Evolutionary conservation across 73 alveolate genomes (phyloP).

Genomic region (Stentor roeselii): DNA sequence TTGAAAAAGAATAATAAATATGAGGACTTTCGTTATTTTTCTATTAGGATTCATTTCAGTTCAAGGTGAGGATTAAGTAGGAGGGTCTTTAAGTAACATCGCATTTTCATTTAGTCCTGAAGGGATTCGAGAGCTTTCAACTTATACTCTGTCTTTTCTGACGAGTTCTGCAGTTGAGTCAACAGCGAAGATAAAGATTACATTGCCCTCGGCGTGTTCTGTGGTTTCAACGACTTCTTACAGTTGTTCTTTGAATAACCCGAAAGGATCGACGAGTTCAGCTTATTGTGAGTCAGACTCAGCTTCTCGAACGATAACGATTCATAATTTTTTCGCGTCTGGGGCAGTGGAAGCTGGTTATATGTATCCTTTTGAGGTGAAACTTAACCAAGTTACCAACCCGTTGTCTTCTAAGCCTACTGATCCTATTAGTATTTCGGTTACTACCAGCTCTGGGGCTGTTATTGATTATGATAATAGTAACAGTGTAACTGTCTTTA

Average conservation of each 20-base stretch:
- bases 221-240: not conserved
- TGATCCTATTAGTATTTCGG: not conserved
- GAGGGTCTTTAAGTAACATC: not conserved
- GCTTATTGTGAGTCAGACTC: not conserved
- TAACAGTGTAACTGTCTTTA: not conserved
- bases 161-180: not conserved
- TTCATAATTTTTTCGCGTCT: not conserved
- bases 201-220: not conserved
- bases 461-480: not conserved
- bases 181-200: not conserved
- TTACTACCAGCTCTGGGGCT: not conserved
- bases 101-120: not conserved
- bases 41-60: too few species aligned
- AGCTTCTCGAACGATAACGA: not conserved
- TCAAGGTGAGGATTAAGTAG: too few species aligned
- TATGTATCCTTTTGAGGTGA: not conserved
- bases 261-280: not conserved
- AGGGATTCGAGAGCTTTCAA: not conserved
- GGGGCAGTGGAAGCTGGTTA: constrained; percentile 13
- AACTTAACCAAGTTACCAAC: not conserved
- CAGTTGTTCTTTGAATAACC: constrained; percentile 13
- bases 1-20: too few species aligned
- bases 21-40: too few species aligned
- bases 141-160: not conserved
- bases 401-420: not conserved